Evolutionary conservation across 208 protist species (phyloP), one percentile per base, ranked within the genome.

Genomic region (Crithidia bombi): DNA sequence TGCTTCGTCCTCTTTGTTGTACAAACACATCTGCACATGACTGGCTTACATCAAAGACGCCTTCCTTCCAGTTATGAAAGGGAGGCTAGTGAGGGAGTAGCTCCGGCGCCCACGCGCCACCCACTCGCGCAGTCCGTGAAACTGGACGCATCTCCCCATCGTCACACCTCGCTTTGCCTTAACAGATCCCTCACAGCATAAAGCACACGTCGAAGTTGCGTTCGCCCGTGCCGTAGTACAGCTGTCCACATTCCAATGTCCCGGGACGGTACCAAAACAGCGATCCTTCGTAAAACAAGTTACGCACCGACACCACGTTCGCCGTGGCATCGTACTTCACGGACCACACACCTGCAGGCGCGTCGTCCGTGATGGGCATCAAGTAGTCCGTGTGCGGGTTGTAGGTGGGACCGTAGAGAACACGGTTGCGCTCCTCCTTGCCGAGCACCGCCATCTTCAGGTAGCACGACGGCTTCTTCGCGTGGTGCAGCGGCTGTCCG

Each of bases 191-290:
- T 68, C 82, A 91, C 10, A 95, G 49, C 58, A 88, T 81, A 58
- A 96, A 97, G 58, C 89, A 94, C 14, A 95, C 57, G 28, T 97
- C 93, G 51, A 96, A 83, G 76, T 93, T 92, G 32, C 85, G 79
- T 65, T 97, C 89, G 7, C 91, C 93, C 39, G 59, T 85, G 30
- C 93, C 93, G 66, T 73, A 89, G 81, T 97, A 97, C 23, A 95
- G 76, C 79, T 97, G 93, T 0, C 93, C 90, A 17, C 74, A 84
- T 73, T 94, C 82, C 19, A 81, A 65, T 5, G 87, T 93, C 0
- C 81, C 86, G 0, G 89, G 89, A 6, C 81, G 58, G 68, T 97
- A 95, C 85, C 90, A 97, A 69, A 97, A 97, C 28, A 95, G 81
- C 0, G 87, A 92, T 15, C 90, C 92, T 5, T 87, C 82, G 71